Conservation (phyloP, 1,284 basidiomycete species). For the Phaffia rhodozyma region DNA sequence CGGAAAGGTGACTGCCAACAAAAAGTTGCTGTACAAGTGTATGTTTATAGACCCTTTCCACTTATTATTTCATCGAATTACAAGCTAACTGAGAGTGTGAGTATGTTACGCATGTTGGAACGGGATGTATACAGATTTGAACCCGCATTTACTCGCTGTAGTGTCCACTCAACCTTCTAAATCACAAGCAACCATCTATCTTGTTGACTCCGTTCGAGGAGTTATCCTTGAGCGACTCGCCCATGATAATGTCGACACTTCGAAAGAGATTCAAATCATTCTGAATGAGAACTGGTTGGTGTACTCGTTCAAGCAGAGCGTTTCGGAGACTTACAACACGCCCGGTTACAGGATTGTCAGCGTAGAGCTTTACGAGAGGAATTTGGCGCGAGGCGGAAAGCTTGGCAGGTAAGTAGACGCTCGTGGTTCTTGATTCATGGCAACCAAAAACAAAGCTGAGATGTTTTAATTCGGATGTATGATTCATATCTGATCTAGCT, state of each 20-base stretch:
- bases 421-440: constrained; percentile 2
- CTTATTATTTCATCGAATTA: not conserved
- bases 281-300: constrained; percentile 90
- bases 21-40: constrained; percentile 81
- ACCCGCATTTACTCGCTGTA: constrained; percentile 62
- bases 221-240: constrained; percentile 52
- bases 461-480: constrained; percentile 5
- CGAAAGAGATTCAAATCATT: constrained; percentile 46
- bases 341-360: constrained; percentile 62
- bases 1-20: not conserved
- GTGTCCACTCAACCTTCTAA: constrained; percentile 42
- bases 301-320: constrained; percentile 47
- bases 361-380: constrained; percentile 77
- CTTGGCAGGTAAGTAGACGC: constrained; percentile 45
- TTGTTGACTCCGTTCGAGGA: constrained; percentile 70
- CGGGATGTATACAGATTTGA: constrained; percentile 43
- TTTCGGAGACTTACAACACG: constrained; percentile 46
- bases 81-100: not conserved
- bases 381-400: constrained; percentile 50
- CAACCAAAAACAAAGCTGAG: not conserved
- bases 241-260: constrained; percentile 30
- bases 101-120: too few species aligned
- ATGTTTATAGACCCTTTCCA: not conserved
- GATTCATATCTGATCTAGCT: constrained; percentile 38
- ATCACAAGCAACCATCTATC: constrained; percentile 46